phyloP scores from a whole-genome alignment of 2,329 filamentous ascomycete species.

The Pseudovirgaria hyperparasitica region DNA sequence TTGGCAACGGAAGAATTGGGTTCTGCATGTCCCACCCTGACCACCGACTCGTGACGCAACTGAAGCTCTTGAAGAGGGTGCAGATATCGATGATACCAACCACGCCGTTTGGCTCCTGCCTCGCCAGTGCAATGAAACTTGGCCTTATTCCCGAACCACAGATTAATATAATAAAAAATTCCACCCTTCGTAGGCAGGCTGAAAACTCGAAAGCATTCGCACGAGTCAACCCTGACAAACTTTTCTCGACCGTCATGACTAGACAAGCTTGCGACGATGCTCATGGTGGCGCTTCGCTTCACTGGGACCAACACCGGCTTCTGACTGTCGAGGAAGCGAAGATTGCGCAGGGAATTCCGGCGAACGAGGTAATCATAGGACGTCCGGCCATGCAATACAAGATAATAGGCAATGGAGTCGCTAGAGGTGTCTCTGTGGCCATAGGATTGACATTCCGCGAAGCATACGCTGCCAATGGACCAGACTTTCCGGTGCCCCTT shows the following conservation, averaged over 20 bases:
- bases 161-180: constrained; percentile 10
- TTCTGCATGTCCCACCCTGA: constrained; percentile 55
- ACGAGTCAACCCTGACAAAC: constrained; percentile 37
- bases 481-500: too few species aligned
- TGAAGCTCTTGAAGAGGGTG: constrained; percentile 19
- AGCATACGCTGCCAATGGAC: constrained; percentile 35
- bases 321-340: constrained; percentile 55
- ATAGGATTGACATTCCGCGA: constrained; percentile 52
- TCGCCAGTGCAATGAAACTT: constrained; percentile 20
- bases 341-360: constrained; percentile 56
- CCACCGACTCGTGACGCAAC: constrained; percentile 38
- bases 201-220: constrained; percentile 34
- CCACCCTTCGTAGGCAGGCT: constrained; percentile 8
- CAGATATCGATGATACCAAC: constrained; percentile 48
- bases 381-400: constrained; percentile 42
- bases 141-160: constrained; percentile 18
- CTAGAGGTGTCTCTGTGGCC: constrained; percentile 52
- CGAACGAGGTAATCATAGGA: constrained; percentile 59
- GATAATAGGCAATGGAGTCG: constrained; percentile 67
- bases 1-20: constrained; percentile 49
- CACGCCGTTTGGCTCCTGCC: constrained; percentile 27
- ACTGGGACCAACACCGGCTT: constrained; percentile 52
- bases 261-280: constrained; percentile 37
- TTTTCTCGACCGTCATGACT: constrained; percentile 55
- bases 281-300: constrained; percentile 42